These are phyloP conservation scores for Cercophora scortea DNA, from an alignment of 495 filamentous ascomycete genomes.

Conservation along the genomic window DNA sequence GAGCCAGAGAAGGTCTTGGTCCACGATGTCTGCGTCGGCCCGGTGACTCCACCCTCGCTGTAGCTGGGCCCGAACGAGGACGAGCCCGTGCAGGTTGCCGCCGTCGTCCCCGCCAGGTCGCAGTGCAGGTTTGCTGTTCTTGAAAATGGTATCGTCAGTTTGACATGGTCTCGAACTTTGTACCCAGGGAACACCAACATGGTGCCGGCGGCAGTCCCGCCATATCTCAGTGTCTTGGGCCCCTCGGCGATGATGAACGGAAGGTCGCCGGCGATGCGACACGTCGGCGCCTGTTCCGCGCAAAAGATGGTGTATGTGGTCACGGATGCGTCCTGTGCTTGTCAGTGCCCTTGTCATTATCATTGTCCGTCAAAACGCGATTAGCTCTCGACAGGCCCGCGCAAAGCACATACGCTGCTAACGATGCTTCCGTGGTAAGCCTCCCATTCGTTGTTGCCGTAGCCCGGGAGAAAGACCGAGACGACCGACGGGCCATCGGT, in stretches of 20 bases:
- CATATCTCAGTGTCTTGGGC: slow-evolving; percentile 23
- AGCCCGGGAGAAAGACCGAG: slow-evolving; percentile 28
- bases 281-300: slow-evolving; percentile 16
- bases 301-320: slow-evolving; percentile 36
- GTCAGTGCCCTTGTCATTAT: neutral
- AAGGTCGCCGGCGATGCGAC: slow-evolving; percentile 20
- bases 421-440: slow-evolving; percentile 29
- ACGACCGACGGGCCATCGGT: slow-evolving; percentile 13
- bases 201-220: slow-evolving; percentile 13
- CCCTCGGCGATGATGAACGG: slow-evolving; percentile 34
- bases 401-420: slow-evolving; percentile 18
- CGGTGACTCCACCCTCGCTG: slow-evolving; percentile 19
- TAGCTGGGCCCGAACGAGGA: slow-evolving; percentile 19
- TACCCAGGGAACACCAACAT: slow-evolving; percentile 14
- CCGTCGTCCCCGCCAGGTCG: slow-evolving; percentile 20
- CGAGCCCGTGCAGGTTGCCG: slow-evolving; percentile 31
- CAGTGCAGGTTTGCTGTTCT: slow-evolving; percentile 30
- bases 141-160: too few relatives aligned
- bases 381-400: neutral
- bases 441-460: slow-evolving; percentile 19
- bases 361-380: neutral
- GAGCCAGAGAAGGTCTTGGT: slow-evolving; percentile 22
- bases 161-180: too few relatives aligned
- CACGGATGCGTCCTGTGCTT: slow-evolving; percentile 16
- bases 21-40: slow-evolving; percentile 25